A percentile compares a stretch with the other conserved stretches of the same genome.
Conservation (phyloP, 495 filamentous ascomycete species). For the Astrothelium macrocarpum region DNA sequence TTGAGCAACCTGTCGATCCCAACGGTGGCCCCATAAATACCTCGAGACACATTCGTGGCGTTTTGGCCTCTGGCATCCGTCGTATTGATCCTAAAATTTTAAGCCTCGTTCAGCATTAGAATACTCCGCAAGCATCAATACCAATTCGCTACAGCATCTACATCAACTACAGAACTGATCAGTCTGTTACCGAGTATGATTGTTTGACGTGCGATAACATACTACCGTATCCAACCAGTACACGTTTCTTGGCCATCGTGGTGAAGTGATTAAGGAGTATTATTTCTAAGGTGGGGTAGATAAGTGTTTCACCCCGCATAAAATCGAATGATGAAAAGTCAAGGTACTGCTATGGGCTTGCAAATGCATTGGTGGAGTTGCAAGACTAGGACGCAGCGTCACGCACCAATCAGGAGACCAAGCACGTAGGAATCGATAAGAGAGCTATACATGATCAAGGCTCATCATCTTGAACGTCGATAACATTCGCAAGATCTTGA, state of each 20-base stretch:
- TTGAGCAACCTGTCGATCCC: conserved; percentile 35
- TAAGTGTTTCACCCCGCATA: background rate
- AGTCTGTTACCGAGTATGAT: conserved; percentile 30
- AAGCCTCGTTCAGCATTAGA: background rate
- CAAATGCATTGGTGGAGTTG: background rate
- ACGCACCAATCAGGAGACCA: too few species aligned
- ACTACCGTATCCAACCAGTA: conserved; percentile 29
- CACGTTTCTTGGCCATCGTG: conserved; percentile 23
- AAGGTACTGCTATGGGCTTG: background rate
- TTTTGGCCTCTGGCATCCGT: conserved; percentile 21
- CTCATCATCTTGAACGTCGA: background rate
- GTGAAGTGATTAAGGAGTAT: background rate
- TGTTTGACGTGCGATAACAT: background rate
- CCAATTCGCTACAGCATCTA: conserved; percentile 42
- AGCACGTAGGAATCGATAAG: background rate
- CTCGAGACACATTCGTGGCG: conserved; percentile 30
- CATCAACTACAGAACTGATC: conserved; percentile 39
- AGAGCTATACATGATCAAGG: background rate
- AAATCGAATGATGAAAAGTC: background rate
- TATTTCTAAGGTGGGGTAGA: background rate
- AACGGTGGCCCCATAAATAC: conserved; percentile 35
- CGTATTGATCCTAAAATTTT: conserved; percentile 26
- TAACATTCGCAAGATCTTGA: background rate
- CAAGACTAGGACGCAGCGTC: background rate
- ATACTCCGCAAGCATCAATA: conserved; percentile 14